Percentiles rank a stretch among this genome's conserved stretches.
These are phyloP conservation scores for Cordyceps sp. DNA, from an alignment of 2,329 filamentous ascomycete species.

Conservation along the genomic window DNA sequence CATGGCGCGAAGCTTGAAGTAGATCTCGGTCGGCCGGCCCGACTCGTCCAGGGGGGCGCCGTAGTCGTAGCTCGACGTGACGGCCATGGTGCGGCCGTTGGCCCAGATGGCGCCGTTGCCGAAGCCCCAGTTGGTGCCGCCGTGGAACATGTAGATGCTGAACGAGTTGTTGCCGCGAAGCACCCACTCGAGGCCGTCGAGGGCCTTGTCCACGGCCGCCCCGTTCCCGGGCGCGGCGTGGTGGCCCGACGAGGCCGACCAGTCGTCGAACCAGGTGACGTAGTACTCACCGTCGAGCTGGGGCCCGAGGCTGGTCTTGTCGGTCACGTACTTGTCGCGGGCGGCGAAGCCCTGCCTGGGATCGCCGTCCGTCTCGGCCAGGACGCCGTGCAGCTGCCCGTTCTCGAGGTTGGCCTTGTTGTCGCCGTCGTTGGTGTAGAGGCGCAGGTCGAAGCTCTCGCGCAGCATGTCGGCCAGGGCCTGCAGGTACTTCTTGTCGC, in stretches of 20 bases:
- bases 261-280: slow-evolving; percentile 3
- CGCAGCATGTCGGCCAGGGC: slow-evolving; percentile 23
- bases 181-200: slow-evolving; percentile 7
- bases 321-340: slow-evolving; percentile 24
- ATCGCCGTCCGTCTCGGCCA: slow-evolving; percentile 29
- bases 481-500: slow-evolving; percentile 24
- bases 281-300: slow-evolving; percentile 25
- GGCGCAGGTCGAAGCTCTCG: slow-evolving; percentile 21
- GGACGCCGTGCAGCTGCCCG: slow-evolving; percentile 23
- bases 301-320: slow-evolving; percentile 23
- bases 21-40: slow-evolving; percentile 26
- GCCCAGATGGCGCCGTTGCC: slow-evolving; percentile 27
- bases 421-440: slow-evolving; percentile 33
- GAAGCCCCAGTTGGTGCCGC: slow-evolving; percentile 33
- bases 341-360: slow-evolving; percentile 12
- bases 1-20: slow-evolving; percentile 19
- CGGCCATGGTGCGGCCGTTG: slow-evolving; percentile 16
- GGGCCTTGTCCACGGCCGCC: neutral
- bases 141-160: slow-evolving; percentile 35
- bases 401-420: slow-evolving; percentile 23
- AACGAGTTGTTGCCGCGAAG: slow-evolving; percentile 17
- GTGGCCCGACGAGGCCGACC: slow-evolving; percentile 12
- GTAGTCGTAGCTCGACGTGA: slow-evolving; percentile 33
- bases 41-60: slow-evolving; percentile 31
- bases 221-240: slow-evolving; percentile 17